These are phyloP conservation scores for Ogataea pilisensis DNA, from an alignment of 805 yeast species.

Conservation along the genomic window DNA sequence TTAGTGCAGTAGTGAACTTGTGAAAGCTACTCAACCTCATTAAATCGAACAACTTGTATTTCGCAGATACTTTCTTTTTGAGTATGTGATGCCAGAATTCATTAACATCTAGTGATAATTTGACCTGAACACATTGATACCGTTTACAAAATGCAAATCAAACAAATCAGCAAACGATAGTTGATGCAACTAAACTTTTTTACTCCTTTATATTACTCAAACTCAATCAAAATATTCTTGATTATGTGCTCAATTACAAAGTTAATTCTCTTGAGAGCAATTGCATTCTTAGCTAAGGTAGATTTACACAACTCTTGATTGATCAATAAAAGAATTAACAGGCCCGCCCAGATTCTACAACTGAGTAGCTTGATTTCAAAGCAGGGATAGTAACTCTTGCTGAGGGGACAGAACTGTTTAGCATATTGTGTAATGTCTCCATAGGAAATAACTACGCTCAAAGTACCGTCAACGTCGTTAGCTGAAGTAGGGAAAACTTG, in stretches of 20 bases:
- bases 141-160: no score
- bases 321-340: slow-evolving; percentile 14
- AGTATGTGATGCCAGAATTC: no score
- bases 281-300: slow-evolving; percentile 8
- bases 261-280: slow-evolving; percentile 20
- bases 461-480: slow-evolving; percentile 25
- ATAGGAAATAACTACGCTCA: slow-evolving; percentile 31
- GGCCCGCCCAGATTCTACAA: slow-evolving; percentile 23
- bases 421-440: slow-evolving; percentile 25
- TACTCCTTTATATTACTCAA: slow-evolving; percentile 4
- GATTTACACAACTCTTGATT: slow-evolving; percentile 18
- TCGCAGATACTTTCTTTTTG: no score
- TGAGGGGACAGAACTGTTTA: slow-evolving; percentile 28
- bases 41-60: no score
- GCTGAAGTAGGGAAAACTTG: slow-evolving; percentile 28
- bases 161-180: neutral
- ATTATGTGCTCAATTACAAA: slow-evolving; percentile 14
- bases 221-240: slow-evolving; percentile 15
- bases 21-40: no score
- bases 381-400: slow-evolving; percentile 16
- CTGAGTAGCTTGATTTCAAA: slow-evolving; percentile 13
- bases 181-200: neutral
- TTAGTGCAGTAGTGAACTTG: no score
- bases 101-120: no score
- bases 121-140: no score